A percentile compares a stretch with the other conserved stretches of the same genome.
phyloP scores from a whole-genome alignment of 2,329 filamentous ascomycete species.

The Thielaviopsis musarum region DNA sequence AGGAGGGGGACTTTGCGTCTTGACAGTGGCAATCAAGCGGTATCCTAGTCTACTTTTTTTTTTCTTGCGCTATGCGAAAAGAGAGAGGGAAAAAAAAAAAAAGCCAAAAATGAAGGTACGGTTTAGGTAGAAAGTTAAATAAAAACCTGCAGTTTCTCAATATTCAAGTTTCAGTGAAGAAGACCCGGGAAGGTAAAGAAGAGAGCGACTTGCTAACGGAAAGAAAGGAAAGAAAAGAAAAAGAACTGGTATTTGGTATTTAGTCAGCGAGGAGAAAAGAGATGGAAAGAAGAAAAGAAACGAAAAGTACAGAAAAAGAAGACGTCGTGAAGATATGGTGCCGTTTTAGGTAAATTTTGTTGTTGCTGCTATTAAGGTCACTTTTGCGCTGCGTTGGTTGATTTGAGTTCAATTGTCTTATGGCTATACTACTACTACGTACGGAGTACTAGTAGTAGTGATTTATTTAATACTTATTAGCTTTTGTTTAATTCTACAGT shows the following conservation, averaged over 20 bases:
- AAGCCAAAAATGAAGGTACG: no score
- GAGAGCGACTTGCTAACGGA: conserved; percentile 13
- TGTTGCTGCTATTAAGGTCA: background rate
- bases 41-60: conserved; percentile 16
- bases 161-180: background rate
- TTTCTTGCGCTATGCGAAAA: background rate
- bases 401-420: background rate
- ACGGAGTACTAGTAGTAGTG: no score
- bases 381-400: background rate
- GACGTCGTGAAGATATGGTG: background rate
- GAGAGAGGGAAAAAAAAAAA: background rate
- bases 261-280: background rate
- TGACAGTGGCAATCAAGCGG: conserved; percentile 9
- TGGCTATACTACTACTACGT: background rate
- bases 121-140: conserved; percentile 1
- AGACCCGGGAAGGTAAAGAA: conserved; percentile 13
- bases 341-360: background rate
- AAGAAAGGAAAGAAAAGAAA: conserved; percentile 8
- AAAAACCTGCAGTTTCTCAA: background rate
- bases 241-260: background rate
- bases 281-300: conserved; percentile 7
- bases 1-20: background rate
- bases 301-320: background rate
- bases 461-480: no score
- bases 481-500: background rate